Percentiles rank a stretch among this genome's conserved stretches.
Conservation (phyloP, 208 protist genomes). For the Trichomonas gallinae region DNA sequence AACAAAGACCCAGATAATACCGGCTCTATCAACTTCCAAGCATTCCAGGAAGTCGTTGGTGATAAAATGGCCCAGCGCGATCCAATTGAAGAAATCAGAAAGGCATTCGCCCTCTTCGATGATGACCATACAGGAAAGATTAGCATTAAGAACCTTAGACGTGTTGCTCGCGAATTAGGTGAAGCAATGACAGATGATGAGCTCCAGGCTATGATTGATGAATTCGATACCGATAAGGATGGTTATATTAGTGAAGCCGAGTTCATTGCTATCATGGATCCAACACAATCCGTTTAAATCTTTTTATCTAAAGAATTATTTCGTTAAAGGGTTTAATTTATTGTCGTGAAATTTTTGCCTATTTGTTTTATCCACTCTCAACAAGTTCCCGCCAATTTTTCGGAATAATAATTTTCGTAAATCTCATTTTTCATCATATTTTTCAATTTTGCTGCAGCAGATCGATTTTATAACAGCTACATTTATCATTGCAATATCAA, state of each 20-base stretch:
- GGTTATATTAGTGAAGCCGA: conserved; percentile 38
- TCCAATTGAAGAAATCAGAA: conserved; percentile 52
- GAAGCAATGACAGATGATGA: conserved; percentile 64
- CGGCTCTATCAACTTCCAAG: background rate
- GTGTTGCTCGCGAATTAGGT: conserved; percentile 47
- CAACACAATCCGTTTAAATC: background rate
- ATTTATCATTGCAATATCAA: too few species aligned
- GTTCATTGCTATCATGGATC: conserved; percentile 23
- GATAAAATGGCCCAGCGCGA: conserved; percentile 64
- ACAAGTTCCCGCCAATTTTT: background rate
- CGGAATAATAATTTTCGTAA: too few species aligned
- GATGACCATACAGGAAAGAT: conserved; percentile 51
- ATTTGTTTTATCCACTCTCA: background rate
- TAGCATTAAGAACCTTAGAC: conserved; percentile 44
- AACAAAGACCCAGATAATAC: background rate
- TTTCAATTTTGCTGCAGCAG: too few species aligned
- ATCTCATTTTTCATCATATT: too few species aligned
- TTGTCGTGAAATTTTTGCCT: background rate
- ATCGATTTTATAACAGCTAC: too few species aligned
- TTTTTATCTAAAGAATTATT: background rate
- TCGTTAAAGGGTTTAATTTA: background rate
- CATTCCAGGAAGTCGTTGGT: conserved; percentile 47
- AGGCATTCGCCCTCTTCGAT: conserved; percentile 55
- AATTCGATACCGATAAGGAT: conserved; percentile 81
- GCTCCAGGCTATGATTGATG: conserved; percentile 88